phyloP scores from a whole-genome alignment of 768 basidiomycete genomes.

The Termitomyces sp. region DNA sequence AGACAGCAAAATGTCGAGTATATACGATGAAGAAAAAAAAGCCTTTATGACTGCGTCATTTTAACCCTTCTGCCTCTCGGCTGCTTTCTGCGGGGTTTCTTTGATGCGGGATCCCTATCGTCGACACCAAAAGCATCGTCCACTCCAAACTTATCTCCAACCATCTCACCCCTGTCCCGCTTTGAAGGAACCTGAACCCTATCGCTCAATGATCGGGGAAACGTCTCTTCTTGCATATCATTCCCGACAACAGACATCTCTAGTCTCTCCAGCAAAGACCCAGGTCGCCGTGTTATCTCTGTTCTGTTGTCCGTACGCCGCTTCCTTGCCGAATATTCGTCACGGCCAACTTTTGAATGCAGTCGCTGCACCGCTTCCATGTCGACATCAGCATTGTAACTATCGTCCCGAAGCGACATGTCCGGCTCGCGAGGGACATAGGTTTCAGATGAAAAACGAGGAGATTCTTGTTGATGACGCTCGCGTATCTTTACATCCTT shows the following conservation, averaged over 20 bases:
- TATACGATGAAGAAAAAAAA: not conserved
- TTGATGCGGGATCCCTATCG: constrained; percentile 20
- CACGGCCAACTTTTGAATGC: not conserved
- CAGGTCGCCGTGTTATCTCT: constrained; percentile 14
- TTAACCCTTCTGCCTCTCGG: constrained; percentile 20
- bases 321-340: not conserved
- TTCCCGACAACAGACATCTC: constrained; percentile 19
- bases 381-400: not conserved
- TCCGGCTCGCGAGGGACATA: not conserved
- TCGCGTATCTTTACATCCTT: not conserved
- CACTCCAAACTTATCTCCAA: constrained; percentile 3
- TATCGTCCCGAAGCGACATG: not conserved
- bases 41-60: constrained; percentile 4
- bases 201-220: constrained; percentile 29
- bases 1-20: not conserved
- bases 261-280: constrained; percentile 30
- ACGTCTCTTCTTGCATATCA: constrained; percentile 4
- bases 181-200: constrained; percentile 35
- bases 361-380: not conserved
- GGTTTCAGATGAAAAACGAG: not conserved
- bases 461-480: not conserved
- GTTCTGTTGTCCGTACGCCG: constrained; percentile 8
- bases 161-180: constrained; percentile 32
- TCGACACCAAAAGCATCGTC: constrained; percentile 24
- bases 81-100: constrained; percentile 23